These are phyloP conservation scores for Penicillium samsonianum DNA, from an alignment of 495 filamentous ascomycete species.

Conservation along the genomic window DNA sequence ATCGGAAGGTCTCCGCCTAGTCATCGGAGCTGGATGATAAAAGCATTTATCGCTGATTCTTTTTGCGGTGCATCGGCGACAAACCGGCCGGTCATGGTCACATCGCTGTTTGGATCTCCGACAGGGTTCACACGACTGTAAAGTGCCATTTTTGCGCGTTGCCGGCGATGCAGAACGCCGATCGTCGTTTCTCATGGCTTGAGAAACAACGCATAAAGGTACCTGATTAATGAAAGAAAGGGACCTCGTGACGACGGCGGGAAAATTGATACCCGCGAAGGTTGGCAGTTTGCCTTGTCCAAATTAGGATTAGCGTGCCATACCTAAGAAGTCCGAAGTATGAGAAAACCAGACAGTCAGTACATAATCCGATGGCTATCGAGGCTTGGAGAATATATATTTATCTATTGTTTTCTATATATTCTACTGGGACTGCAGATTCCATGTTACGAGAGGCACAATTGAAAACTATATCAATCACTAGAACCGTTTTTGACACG, in stretches of 20 bases:
- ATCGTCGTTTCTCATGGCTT: slow-evolving; percentile 26
- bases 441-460: not conserved
- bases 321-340: not conserved
- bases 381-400: not conserved
- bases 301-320: slow-evolving; percentile 19
- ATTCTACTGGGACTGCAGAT: not conserved
- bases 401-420: not conserved
- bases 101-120: slow-evolving; percentile 54
- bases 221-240: not conserved
- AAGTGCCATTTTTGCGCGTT: slow-evolving; percentile 48
- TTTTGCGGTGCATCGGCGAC: slow-evolving; percentile 38
- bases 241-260: too few relatives aligned
- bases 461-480: not conserved
- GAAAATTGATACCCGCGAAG: not conserved
- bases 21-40: slow-evolving; percentile 51
- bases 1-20: slow-evolving; percentile 27
- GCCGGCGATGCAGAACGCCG: slow-evolving; percentile 30
- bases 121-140: slow-evolving; percentile 55
- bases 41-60: slow-evolving; percentile 39
- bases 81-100: slow-evolving; percentile 45
- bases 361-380: not conserved
- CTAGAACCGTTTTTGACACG: not conserved
- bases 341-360: not conserved
- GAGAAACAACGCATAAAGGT: not conserved
- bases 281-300: not conserved